These are phyloP conservation scores for Lasiosphaeria ovina DNA, from an alignment of 495 filamentous ascomycete genomes.

Conservation along the genomic window DNA sequence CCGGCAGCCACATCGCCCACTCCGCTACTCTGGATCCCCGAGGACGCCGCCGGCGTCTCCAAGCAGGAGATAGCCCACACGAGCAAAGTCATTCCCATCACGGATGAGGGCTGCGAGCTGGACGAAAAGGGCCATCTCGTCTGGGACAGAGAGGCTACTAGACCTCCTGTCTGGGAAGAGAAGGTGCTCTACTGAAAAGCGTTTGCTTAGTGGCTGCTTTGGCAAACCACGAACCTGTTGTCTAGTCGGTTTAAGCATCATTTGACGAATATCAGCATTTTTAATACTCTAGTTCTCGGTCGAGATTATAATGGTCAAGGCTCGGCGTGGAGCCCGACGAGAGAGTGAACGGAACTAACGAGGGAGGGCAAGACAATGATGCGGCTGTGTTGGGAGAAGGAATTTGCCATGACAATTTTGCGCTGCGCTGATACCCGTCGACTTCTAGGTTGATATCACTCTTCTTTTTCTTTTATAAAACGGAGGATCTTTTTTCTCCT, in stretches of 20 bases:
- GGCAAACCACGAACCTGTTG: too few relatives aligned
- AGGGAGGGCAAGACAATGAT: not conserved
- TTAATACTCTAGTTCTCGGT: too few relatives aligned
- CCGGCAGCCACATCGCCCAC: slow-evolving; percentile 63
- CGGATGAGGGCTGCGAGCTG: slow-evolving; percentile 77
- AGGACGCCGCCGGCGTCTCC: slow-evolving; percentile 71
- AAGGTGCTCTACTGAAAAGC: slow-evolving; percentile 54
- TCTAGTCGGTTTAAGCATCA: not conserved
- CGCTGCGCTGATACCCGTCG: slow-evolving; percentile 20
- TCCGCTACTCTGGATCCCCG: slow-evolving; percentile 81
- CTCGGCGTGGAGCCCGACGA: too few relatives aligned
- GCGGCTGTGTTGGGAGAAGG: not conserved
- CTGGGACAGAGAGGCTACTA: slow-evolving; percentile 69
- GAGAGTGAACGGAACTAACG: not conserved
- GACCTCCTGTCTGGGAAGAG: slow-evolving; percentile 78
- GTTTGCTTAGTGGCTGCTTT: too few relatives aligned
- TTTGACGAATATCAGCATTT: too few relatives aligned
- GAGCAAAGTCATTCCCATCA: slow-evolving; percentile 69
- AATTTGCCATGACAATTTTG: not conserved
- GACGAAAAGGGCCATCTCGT: slow-evolving; percentile 75
- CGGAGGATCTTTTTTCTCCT: too few relatives aligned
- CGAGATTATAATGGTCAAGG: too few relatives aligned
- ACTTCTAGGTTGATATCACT: slow-evolving; percentile 18
- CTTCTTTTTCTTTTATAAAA: not conserved
- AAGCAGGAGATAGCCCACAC: slow-evolving; percentile 75